Conservation (phyloP, 2,329 filamentous ascomycete species). For the Pestalotiopsis sp. region DNA sequence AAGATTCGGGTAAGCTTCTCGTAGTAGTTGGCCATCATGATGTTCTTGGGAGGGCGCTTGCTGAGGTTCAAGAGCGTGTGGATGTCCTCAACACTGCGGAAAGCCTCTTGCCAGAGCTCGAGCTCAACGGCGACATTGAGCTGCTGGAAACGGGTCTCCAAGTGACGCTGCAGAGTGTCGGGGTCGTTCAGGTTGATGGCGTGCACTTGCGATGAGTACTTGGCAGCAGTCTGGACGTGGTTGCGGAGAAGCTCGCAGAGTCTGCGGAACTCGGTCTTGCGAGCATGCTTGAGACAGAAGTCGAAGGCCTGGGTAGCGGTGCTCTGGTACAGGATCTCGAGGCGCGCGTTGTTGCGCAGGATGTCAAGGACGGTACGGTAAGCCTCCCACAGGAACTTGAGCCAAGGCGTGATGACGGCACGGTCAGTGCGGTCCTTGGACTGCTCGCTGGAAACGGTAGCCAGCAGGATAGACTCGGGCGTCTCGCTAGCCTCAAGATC, state of each 20-base stretch:
- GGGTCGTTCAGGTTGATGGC: constrained; percentile 98
- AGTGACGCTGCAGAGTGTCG: constrained; percentile 93
- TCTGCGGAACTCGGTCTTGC: constrained; percentile 98
- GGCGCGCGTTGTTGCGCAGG: constrained; percentile 95
- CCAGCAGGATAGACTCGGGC: constrained; percentile 95
- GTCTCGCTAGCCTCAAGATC: constrained; percentile 97
- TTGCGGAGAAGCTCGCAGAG: constrained; percentile 98
- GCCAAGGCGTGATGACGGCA: constrained; percentile 97
- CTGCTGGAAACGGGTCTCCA: constrained; percentile 98
- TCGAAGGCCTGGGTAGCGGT: constrained; percentile 98
- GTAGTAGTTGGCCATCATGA: constrained; percentile 99
- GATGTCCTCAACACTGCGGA: constrained; percentile 98
- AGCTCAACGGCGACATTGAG: constrained; percentile 97
- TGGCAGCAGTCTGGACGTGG: constrained; percentile 97
- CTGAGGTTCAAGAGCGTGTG: constrained; percentile 95
- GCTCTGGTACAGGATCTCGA: constrained; percentile 97
- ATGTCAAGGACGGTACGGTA: constrained; percentile 98
- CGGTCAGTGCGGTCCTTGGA: constrained; percentile 96
- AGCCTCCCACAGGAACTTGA: constrained; percentile 99
- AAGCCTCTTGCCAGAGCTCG: constrained; percentile 98
- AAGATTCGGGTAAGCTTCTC: constrained; percentile 99
- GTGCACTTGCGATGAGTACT: constrained; percentile 98
- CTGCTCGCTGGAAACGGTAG: constrained; percentile 97
- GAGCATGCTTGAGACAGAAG: constrained; percentile 96
- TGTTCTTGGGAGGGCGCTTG: constrained; percentile 96